phyloP scores from a whole-genome alignment of 2,329 filamentous ascomycete species.

The Botrytis elliptica region DNA sequence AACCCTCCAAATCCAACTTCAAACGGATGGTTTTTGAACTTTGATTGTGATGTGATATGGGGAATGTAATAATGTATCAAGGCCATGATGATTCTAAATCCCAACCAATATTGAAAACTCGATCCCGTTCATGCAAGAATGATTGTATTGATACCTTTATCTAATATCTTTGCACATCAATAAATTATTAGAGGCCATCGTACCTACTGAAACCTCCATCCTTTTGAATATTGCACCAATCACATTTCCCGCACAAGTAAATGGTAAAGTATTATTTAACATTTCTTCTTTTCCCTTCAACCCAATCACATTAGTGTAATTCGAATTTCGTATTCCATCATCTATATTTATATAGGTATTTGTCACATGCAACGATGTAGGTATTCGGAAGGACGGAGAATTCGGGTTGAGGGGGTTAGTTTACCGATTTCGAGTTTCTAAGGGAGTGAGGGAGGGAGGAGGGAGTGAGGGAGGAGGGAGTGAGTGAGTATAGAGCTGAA shows the following conservation, averaged over 20 bases:
- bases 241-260: not conserved
- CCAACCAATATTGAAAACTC: not conserved
- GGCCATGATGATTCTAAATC: not conserved
- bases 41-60: not conserved
- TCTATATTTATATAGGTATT: not conserved
- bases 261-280: no score
- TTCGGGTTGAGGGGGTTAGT: not conserved
- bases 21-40: conserved; percentile 1
- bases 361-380: not conserved
- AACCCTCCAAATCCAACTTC: conserved; percentile 13
- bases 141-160: not conserved
- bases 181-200: not conserved
- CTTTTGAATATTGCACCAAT: not conserved
- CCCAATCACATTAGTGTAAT: not conserved
- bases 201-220: not conserved
- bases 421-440: not conserved
- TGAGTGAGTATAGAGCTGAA: not conserved
- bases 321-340: not conserved
- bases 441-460: no score
- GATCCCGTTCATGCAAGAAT: no score
- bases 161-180: not conserved
- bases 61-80: not conserved
- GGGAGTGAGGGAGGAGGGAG: no score
- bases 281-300: not conserved
- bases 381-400: not conserved